Evolutionary conservation across 495 filamentous ascomycete genomes (phyloP).

Genomic region (Hypoxylon trugodes): DNA sequence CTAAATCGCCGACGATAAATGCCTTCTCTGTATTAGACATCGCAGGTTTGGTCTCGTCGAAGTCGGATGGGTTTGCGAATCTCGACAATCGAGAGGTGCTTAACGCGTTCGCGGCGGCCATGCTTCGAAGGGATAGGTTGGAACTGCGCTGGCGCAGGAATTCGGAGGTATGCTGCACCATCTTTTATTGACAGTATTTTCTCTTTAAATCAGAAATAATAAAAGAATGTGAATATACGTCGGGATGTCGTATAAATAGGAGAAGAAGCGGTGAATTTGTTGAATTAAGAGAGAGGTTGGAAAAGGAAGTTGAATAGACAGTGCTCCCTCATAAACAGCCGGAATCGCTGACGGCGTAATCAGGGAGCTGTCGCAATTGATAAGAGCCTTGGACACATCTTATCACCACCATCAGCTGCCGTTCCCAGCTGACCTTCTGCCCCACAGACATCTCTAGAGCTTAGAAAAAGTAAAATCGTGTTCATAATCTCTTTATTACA

Average conservation of each 20-base stretch:
- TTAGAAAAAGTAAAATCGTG: too few relatives aligned
- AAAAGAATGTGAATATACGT: background rate
- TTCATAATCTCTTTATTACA: too few relatives aligned
- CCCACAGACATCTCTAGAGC: too few relatives aligned
- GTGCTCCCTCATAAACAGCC: background rate
- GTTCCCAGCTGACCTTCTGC: constrained; percentile 1
- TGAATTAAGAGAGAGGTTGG: constrained; percentile 19
- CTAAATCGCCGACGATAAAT: constrained; percentile 37
- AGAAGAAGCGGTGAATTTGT: background rate
- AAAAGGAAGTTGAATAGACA: constrained; percentile 7
- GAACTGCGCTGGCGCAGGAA: constrained; percentile 52
- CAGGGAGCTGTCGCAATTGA: background rate
- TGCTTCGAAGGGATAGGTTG: constrained; percentile 50
- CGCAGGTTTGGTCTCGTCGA: constrained; percentile 25
- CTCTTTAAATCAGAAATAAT: too few relatives aligned
- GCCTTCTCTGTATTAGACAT: constrained; percentile 39
- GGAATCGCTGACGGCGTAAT: background rate
- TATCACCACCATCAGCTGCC: constrained; percentile 3
- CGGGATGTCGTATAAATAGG: background rate
- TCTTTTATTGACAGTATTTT: constrained; percentile 26
- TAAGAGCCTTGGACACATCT: constrained; percentile 5
- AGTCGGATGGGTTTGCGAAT: constrained; percentile 44
- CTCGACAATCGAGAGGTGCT: constrained; percentile 37
- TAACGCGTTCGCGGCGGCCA: constrained; percentile 18
- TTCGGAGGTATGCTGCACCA: constrained; percentile 54